Evolutionary conservation across 345 rosid species (phyloP), one percentile per base, ranked within the genome.

Genomic region (Mangifera indica): DNA sequence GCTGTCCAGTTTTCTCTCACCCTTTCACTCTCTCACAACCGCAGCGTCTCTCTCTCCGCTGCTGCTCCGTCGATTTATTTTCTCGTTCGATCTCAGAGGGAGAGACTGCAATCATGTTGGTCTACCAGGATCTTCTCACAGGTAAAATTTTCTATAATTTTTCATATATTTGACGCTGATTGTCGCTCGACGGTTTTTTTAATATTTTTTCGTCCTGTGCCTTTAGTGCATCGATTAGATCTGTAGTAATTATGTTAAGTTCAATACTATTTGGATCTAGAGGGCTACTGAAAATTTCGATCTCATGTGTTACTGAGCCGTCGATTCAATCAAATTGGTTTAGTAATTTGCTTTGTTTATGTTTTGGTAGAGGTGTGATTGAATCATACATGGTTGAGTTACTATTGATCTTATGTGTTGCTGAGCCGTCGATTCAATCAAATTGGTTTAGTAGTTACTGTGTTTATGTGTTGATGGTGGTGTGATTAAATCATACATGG

Each of bases 81-180:
- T 61, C 42, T 69, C 77, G 78, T 56, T 67, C 8, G 69, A 70
- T 80, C 77, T 71, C 72, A 74, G 78, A 69, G 79, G 76, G 68
- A 77, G 88, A 74, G 71, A 58, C 83, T 60, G 85, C 84, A 83
- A 79, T 69, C 84, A 95, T 95, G 98, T 86, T 95, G 96, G 98
- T 95, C 21, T 95, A 92, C 68, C 93, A 92, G 56, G 99, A 95
- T 89, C 82, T 78, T 18, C 83, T 95, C 60, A 59, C 85, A 67
- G 89, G 99, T 90, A 80, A 62, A 21, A 21, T 46, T 29, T 21
- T 7, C n/a, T 57, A 7, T 32, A 44, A 4, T 52, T 13, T 26
- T 75, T 13, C 3, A 1, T 2, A 10, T 13, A 5, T 32, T 61
- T 20, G 37, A n/a, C 44, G 49, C 15, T 48, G 58, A 24, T 32